These are phyloP conservation scores for Hymenoscyphus salicellus DNA, from an alignment of 2,329 filamentous ascomycete species.

Conservation along the genomic window DNA sequence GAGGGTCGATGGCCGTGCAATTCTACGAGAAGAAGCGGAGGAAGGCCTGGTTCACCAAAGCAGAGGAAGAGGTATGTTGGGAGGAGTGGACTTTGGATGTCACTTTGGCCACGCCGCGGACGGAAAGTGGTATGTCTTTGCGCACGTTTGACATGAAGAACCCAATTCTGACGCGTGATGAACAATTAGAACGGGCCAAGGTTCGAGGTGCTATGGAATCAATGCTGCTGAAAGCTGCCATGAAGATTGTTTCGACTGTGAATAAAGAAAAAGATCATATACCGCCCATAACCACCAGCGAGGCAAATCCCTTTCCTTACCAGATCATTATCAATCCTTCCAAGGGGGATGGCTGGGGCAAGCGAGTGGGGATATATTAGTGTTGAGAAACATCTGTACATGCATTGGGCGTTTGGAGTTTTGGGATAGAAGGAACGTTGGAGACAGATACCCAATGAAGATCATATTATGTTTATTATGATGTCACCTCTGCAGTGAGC, in stretches of 20 bases:
- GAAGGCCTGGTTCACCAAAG: conserved; percentile 71
- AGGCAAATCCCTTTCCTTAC: conserved; percentile 91
- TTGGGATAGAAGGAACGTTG: conserved; percentile 26
- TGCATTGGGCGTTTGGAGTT: conserved; percentile 23
- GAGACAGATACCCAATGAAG: conserved; percentile 31
- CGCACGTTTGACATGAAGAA: not conserved
- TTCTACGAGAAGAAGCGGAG: conserved; percentile 91
- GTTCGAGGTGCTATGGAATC: conserved; percentile 89
- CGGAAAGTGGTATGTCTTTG: conserved; percentile 69
- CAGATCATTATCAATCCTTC: conserved; percentile 80
- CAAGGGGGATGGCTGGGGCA: conserved; percentile 74
- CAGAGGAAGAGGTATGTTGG: conserved; percentile 94
- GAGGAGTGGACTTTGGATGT: conserved; percentile 93
- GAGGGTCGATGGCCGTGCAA: conserved; percentile 79
- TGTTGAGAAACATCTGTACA: conserved; percentile 17
- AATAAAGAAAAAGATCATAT: conserved; percentile 94
- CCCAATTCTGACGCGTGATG: not conserved
- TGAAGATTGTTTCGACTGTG: conserved; percentile 85
- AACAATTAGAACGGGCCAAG: conserved; percentile 71
- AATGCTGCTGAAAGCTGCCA: conserved; percentile 78
- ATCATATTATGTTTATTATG: conserved; percentile 18
- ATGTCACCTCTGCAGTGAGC: not conserved
- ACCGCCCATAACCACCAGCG: conserved; percentile 89
- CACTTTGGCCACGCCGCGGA: conserved; percentile 84
- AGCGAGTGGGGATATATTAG: conserved; percentile 65